Evolutionary conservation across 305 asterid species (phyloP).

Genomic region (Coffea humblotiana): DNA sequence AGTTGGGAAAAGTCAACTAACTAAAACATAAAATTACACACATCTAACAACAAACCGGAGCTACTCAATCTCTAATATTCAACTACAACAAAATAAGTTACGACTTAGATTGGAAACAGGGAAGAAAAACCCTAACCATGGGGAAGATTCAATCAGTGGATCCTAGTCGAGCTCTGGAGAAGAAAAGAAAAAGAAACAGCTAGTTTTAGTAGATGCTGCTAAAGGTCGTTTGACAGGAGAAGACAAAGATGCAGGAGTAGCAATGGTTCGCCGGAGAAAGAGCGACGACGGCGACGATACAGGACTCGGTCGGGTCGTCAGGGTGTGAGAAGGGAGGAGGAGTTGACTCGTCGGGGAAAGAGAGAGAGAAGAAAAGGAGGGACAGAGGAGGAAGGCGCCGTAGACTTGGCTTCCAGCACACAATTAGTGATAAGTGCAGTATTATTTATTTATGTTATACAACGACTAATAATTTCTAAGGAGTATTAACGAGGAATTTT

Average conservation of each 20-base stretch:
- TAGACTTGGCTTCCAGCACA: too few relatives aligned
- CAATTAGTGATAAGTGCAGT: too few relatives aligned
- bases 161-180: slow-evolving; percentile 5
- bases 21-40: background rate
- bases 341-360: slow-evolving; percentile 7
- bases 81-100: background rate
- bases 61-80: background rate
- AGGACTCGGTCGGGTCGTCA: background rate
- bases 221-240: background rate
- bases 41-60: background rate
- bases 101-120: background rate
- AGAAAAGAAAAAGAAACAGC: background rate
- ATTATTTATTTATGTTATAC: too few relatives aligned
- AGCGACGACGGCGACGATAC: background rate
- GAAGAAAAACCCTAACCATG: slow-evolving; percentile 8
- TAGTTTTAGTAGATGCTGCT: background rate
- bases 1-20: slow-evolving; percentile 9
- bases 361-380: background rate
- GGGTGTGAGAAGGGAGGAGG: background rate
- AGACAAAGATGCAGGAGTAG: background rate
- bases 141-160: slow-evolving; percentile 4
- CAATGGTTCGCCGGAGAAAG: background rate
- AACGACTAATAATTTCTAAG: too few relatives aligned
- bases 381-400: background rate
- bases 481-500: too few relatives aligned